phyloP scores from a whole-genome alignment of 768 basidiomycete genomes.

The Amanita molliuscula region DNA sequence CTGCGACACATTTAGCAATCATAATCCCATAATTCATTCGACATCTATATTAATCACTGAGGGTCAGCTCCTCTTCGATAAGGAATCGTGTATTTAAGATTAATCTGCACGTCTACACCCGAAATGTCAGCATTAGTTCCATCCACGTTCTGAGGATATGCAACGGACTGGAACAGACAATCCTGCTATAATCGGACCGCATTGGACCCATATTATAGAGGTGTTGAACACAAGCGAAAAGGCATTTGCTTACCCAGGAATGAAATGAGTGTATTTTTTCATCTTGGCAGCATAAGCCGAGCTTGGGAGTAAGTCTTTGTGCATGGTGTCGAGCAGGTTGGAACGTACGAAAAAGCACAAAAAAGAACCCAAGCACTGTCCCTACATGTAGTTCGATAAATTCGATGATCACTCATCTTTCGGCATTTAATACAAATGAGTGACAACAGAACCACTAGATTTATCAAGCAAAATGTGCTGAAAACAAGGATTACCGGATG shows the following conservation, averaged over 20 bases:
- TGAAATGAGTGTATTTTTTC: not conserved
- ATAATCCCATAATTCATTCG: not conserved
- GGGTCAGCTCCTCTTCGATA: not conserved
- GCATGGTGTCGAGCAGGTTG: not conserved
- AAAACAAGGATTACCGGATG: not conserved
- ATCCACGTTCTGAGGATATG: not conserved
- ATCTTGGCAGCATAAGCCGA: not conserved
- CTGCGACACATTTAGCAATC: not conserved
- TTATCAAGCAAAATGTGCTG: not conserved
- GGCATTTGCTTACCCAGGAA: not conserved
- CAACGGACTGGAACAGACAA: not conserved
- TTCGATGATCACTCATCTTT: not conserved
- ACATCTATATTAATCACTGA: not conserved
- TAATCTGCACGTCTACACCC: not conserved
- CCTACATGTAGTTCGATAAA: not conserved
- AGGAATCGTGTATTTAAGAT: not conserved
- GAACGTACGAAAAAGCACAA: not conserved
- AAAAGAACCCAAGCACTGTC: not conserved
- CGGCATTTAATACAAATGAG: not conserved
- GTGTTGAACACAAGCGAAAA: not conserved
- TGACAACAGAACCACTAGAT: not conserved
- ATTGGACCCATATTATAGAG: not conserved
- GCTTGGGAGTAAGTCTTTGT: not conserved
- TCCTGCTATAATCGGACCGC: not conserved
- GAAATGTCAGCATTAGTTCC: not conserved